Conservation (phyloP, 768 basidiomycete genomes). For the Agaricus subrufescens region DNA sequence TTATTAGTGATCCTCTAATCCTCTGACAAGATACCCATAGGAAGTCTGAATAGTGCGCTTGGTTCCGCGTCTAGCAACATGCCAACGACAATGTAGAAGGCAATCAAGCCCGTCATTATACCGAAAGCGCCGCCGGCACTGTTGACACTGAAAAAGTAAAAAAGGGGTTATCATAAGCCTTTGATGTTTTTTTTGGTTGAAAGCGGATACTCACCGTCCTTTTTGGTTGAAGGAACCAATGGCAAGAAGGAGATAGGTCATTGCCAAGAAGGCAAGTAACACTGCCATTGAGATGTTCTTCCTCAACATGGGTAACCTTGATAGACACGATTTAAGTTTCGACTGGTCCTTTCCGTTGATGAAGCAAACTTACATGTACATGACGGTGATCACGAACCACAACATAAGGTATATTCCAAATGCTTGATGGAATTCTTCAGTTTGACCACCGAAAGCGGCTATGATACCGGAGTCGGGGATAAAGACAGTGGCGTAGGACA, state of each 20-base stretch:
- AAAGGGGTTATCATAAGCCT: background rate
- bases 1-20: background rate
- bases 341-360: background rate
- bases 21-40: constrained; percentile 25
- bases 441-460: constrained; percentile 38
- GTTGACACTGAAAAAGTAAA: constrained; percentile 19
- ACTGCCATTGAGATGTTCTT: constrained; percentile 20
- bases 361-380: constrained; percentile 49
- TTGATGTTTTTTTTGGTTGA: background rate
- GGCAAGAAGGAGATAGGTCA: constrained; percentile 24
- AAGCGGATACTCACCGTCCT: constrained; percentile 20
- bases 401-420: constrained; percentile 63
- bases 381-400: constrained; percentile 62
- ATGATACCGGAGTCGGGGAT: constrained; percentile 60
- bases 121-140: constrained; percentile 39
- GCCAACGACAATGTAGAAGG: constrained; percentile 40
- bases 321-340: background rate
- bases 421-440: constrained; percentile 45
- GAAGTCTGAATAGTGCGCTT: constrained; percentile 28
- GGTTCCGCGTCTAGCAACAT: constrained; percentile 34
- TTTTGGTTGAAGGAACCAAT: constrained; percentile 23
- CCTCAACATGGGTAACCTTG: constrained; percentile 18
- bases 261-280: constrained; percentile 19
- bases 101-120: constrained; percentile 35
- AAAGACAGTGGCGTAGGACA: constrained; percentile 67